These are phyloP conservation scores for Melanomma pulvis-pyrius DNA, from an alignment of 495 filamentous ascomycete genomes.

Conservation along the genomic window DNA sequence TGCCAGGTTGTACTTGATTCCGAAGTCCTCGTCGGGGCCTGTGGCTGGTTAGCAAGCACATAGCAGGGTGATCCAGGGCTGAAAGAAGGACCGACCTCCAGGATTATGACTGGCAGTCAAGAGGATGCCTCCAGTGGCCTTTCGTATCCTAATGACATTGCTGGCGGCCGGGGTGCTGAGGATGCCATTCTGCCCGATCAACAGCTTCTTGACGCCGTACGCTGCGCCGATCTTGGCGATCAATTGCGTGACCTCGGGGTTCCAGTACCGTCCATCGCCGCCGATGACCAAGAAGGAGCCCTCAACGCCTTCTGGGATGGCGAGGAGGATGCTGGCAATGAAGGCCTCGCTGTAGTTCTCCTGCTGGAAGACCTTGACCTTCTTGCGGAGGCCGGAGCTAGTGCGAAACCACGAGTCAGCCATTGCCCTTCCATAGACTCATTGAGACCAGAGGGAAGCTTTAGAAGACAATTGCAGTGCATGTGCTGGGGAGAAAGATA, in stretches of 20 bases:
- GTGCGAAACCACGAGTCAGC: conserved; percentile 38
- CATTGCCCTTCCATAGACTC: conserved; percentile 19
- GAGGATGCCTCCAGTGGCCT: conserved; percentile 94
- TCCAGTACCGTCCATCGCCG: conserved; percentile 96
- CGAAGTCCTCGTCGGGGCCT: conserved; percentile 94
- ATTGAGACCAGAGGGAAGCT: conserved; percentile 19
- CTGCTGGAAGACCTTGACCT: conserved; percentile 96
- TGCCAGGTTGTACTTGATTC: conserved; percentile 98
- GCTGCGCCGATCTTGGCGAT: conserved; percentile 97
- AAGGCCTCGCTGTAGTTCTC: conserved; percentile 95
- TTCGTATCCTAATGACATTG: conserved; percentile 88
- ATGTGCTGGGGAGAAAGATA: conserved; percentile 12
- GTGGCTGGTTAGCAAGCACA: background rate
- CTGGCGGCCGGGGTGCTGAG: conserved; percentile 94
- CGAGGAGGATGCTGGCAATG: conserved; percentile 86
- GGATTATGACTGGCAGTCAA: conserved; percentile 98
- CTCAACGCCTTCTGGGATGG: conserved; percentile 91
- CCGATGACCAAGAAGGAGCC: conserved; percentile 92
- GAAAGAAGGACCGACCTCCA: conserved; percentile 63
- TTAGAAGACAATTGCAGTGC: conserved; percentile 7
- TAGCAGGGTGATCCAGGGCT: background rate
- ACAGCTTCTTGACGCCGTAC: conserved; percentile 97
- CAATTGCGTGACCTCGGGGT: conserved; percentile 91
- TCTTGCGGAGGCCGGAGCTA: conserved; percentile 97
- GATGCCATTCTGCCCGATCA: conserved; percentile 95